Percentiles rank a stretch among this genome's conserved stretches.
Evolutionary conservation across 805 yeast species (phyloP).

Genomic region (Sugiyamaella chiloensis): DNA sequence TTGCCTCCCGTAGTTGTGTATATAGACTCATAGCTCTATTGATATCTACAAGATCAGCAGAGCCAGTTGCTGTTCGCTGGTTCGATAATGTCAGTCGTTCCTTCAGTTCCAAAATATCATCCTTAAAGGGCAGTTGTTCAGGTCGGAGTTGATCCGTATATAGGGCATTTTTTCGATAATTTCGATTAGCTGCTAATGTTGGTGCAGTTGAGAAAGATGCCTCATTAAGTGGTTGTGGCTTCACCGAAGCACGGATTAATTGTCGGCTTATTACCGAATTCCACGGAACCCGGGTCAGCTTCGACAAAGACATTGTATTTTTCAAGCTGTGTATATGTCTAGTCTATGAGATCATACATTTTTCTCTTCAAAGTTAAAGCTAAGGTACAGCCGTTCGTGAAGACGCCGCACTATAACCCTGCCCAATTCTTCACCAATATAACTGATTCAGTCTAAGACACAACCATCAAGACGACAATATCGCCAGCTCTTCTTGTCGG

Average conservation of each 20-base stretch:
- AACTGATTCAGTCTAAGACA: too few species aligned
- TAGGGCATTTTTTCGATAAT: neutral
- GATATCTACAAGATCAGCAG: slow-evolving; percentile 19
- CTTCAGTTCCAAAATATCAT: slow-evolving; percentile 16
- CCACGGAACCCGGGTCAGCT: slow-evolving; percentile 2
- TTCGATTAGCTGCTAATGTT: neutral
- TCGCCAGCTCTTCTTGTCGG: too few species aligned
- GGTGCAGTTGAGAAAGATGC: neutral
- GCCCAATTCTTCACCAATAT: too few species aligned
- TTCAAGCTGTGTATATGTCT: too few species aligned
- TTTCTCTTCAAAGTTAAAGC: too few species aligned
- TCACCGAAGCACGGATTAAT: neutral
- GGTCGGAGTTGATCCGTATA: neutral
- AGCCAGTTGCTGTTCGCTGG: slow-evolving; percentile 16
- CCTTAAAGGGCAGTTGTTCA: slow-evolving; percentile 5
- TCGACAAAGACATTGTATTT: slow-evolving; percentile 7
- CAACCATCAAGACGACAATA: too few species aligned
- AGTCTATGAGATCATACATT: too few species aligned
- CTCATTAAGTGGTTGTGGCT: neutral
- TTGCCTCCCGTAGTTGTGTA: slow-evolving; percentile 15
- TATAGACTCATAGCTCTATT: slow-evolving; percentile 22
- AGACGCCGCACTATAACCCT: too few species aligned
- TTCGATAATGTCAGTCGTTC: slow-evolving; percentile 21
- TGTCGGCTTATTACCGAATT: neutral
- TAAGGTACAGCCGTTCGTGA: too few species aligned